These are phyloP conservation scores for Antitrichia curtipendula DNA, from an alignment of 225 moss, liverwort and hornwort species.

Conservation along the genomic window DNA sequence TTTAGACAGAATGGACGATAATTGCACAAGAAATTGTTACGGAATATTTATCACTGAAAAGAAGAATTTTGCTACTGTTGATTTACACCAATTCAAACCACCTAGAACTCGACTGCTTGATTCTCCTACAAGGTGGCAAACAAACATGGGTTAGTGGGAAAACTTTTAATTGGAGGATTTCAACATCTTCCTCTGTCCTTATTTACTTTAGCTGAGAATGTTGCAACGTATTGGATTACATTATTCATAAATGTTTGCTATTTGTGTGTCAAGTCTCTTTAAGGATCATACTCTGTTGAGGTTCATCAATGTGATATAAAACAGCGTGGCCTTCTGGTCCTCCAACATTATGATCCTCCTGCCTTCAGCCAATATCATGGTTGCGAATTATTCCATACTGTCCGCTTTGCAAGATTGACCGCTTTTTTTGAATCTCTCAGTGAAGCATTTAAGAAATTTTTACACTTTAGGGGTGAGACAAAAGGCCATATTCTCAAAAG, in stretches of 20 bases:
- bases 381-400: background rate
- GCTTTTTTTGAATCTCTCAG: background rate
- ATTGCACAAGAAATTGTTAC: background rate
- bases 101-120: background rate
- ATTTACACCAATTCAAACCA: background rate
- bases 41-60: background rate
- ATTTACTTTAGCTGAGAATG: background rate
- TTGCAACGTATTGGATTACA: background rate
- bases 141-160: background rate
- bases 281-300: background rate
- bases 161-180: background rate
- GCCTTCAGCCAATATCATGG: background rate
- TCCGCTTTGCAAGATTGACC: background rate
- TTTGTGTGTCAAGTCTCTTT: background rate
- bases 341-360: slow-evolving; percentile 7
- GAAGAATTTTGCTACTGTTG: background rate
- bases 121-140: background rate
- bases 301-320: background rate
- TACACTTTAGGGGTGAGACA: background rate
- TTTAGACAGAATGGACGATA: background rate
- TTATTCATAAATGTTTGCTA: background rate
- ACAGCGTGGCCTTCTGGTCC: background rate
- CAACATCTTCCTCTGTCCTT: background rate
- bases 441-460: background rate
- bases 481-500: background rate